A percentile compares a stretch with the other conserved stretches of the same genome.
Conservation (phyloP, 352 stramenopile species). For the Phytophthora chlamydospora region DNA sequence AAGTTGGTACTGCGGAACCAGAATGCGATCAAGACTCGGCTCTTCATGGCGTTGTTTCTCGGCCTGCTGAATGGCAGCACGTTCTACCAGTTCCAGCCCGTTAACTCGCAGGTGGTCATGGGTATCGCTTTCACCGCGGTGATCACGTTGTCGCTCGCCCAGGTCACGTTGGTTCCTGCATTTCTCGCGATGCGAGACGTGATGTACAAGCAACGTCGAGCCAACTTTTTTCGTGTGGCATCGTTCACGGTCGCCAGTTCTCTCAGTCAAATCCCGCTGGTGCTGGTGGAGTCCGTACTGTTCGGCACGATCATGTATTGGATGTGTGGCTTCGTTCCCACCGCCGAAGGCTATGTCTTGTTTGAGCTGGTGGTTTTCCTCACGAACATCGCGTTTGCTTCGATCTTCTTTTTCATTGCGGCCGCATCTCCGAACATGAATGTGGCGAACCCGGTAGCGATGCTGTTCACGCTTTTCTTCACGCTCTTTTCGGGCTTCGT, state of each 20-base stretch:
- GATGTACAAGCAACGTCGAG: conserved; percentile 75
- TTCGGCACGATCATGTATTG: conserved; percentile 82
- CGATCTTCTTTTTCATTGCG: conserved; percentile 44
- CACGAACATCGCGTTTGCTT: conserved; percentile 30
- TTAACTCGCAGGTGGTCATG: conserved; percentile 43
- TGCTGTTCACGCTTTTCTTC: conserved; percentile 35
- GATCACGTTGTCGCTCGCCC: conserved; percentile 60
- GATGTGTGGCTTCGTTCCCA: conserved; percentile 52
- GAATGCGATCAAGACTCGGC: conserved; percentile 13
- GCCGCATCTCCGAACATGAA: conserved; percentile 29
- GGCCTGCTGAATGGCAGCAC: conserved; percentile 31
- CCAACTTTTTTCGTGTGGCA: conserved; percentile 69
- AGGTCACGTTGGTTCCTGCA: conserved; percentile 60
- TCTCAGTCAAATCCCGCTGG: conserved; percentile 34
- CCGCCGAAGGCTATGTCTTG: conserved; percentile 47
- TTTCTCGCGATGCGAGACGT: conserved; percentile 53
- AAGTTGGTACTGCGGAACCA: conserved; percentile 40
- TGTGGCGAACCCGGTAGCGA: conserved; percentile 32
- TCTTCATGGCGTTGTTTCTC: conserved; percentile 25
- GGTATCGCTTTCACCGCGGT: conserved; percentile 73
- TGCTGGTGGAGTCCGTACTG: conserved; percentile 55
- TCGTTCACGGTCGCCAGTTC: conserved; percentile 56
- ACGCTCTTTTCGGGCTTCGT: conserved; percentile 45
- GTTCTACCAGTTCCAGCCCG: conserved; percentile 34
- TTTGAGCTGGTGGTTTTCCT: conserved; percentile 61